A percentile compares a stretch with the other conserved stretches of the same genome.
phyloP scores from a whole-genome alignment of 805 yeast species.

The Saccharomycopsis sp. region DNA sequence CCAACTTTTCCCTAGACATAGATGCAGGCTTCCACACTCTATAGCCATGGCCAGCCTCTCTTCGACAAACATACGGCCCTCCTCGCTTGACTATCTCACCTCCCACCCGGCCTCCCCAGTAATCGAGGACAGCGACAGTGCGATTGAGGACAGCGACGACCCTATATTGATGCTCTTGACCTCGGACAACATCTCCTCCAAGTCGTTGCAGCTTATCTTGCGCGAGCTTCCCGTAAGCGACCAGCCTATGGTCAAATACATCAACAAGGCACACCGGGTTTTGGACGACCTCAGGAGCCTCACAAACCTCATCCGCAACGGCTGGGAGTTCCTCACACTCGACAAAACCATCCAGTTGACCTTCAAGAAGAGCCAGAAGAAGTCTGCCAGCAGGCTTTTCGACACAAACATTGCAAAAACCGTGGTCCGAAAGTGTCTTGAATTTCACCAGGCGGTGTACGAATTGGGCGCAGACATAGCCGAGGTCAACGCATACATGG shows the following conservation, averaged over 20 bases:
- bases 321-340: constrained; percentile 20
- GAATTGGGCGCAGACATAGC: constrained; percentile 41
- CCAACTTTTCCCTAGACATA: too few relatives aligned
- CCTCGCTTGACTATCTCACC: neutral
- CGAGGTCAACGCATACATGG: constrained; percentile 36
- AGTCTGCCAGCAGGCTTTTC: constrained; percentile 27
- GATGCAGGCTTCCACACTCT: neutral
- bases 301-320: constrained; percentile 3
- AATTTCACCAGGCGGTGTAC: constrained; percentile 36
- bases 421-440: constrained; percentile 42
- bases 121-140: neutral
- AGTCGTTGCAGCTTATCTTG: constrained; percentile 13
- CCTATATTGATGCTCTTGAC: constrained; percentile 16
- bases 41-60: neutral
- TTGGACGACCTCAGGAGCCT: constrained; percentile 6
- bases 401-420: constrained; percentile 41
- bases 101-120: neutral
- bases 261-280: constrained; percentile 16
- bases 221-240: constrained; percentile 18
- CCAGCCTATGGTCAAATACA: constrained; percentile 19
- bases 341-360: constrained; percentile 13
- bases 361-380: neutral
- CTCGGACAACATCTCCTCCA: constrained; percentile 9
- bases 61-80: neutral
- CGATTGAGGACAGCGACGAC: constrained; percentile 9